These are phyloP conservation scores for Cornus suecica DNA, from an alignment of 148 eudicot genomes.

Conservation along the genomic window DNA sequence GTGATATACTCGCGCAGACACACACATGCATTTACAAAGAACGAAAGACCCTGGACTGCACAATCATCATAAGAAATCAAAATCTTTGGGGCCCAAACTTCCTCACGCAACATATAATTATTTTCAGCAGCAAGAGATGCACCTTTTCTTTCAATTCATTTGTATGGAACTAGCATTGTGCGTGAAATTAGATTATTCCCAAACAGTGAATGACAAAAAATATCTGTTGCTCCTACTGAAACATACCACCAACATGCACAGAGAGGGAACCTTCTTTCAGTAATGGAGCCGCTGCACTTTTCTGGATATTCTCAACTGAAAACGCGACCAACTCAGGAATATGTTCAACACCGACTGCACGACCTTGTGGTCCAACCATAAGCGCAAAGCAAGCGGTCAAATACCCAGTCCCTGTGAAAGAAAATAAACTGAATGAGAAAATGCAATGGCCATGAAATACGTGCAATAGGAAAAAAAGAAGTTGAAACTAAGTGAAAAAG, in stretches of 20 bases:
- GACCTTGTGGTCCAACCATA: slow-evolving; percentile 91
- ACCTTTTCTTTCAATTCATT: too few relatives aligned
- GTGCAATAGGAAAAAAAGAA: background rate
- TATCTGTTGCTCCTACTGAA: background rate
- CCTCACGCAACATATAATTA: background rate
- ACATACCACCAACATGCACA: slow-evolving; percentile 78
- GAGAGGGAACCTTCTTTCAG: slow-evolving; percentile 71
- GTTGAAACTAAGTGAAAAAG: background rate
- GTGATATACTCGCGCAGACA: too few relatives aligned
- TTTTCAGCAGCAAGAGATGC: background rate
- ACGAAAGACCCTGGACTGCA: background rate
- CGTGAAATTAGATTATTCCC: too few relatives aligned
- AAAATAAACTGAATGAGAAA: background rate
- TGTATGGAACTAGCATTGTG: too few relatives aligned
- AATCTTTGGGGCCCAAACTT: background rate
- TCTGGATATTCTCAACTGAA: slow-evolving; percentile 64
- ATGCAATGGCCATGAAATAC: too few relatives aligned
- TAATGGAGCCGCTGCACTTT: slow-evolving; percentile 79
- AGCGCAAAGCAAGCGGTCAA: slow-evolving; percentile 93
- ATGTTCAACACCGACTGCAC: slow-evolving; percentile 92
- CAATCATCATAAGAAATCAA: background rate
- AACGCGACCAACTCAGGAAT: slow-evolving; percentile 73
- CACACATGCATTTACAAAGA: background rate
- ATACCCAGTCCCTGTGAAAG: slow-evolving; percentile 23
- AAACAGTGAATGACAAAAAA: slow-evolving; percentile 18